phyloP scores from a whole-genome alignment of 805 yeast genomes.

The Blastobotrys terrestris region DNA sequence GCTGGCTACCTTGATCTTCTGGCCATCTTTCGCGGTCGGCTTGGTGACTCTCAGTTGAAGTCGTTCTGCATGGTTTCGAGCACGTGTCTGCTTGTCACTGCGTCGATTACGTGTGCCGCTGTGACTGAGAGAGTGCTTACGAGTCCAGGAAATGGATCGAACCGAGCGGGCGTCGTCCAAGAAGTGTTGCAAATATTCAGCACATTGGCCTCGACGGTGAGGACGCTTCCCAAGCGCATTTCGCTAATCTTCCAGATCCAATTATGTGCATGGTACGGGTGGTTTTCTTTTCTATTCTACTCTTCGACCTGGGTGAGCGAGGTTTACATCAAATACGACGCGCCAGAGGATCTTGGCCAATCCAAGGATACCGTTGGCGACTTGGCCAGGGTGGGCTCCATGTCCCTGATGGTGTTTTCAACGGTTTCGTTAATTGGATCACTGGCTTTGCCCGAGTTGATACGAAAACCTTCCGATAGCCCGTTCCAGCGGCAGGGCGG shows the following conservation, averaged over 20 bases:
- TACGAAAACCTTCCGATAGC: background rate
- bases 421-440: constrained; percentile 39
- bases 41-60: constrained; percentile 49
- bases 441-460: constrained; percentile 17
- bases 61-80: constrained; percentile 42
- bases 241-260: constrained; percentile 49
- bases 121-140: constrained; percentile 47
- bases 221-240: constrained; percentile 43
- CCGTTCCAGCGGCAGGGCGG: background rate
- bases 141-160: background rate
- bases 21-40: constrained; percentile 28
- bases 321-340: constrained; percentile 38
- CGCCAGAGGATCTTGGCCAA: background rate
- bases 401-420: constrained; percentile 37
- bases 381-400: constrained; percentile 30
- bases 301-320: constrained; percentile 64
- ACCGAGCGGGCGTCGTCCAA: background rate
- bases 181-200: constrained; percentile 7
- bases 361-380: constrained; percentile 22
- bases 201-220: constrained; percentile 12
- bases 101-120: constrained; percentile 36
- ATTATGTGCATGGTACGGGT: constrained; percentile 64
- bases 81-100: constrained; percentile 35
- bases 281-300: constrained; percentile 60
- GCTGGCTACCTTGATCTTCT: constrained; percentile 46